These are phyloP conservation scores for Thielaviopsis cerberus DNA, from an alignment of 2,329 filamentous ascomycete species.

Conservation along the genomic window DNA sequence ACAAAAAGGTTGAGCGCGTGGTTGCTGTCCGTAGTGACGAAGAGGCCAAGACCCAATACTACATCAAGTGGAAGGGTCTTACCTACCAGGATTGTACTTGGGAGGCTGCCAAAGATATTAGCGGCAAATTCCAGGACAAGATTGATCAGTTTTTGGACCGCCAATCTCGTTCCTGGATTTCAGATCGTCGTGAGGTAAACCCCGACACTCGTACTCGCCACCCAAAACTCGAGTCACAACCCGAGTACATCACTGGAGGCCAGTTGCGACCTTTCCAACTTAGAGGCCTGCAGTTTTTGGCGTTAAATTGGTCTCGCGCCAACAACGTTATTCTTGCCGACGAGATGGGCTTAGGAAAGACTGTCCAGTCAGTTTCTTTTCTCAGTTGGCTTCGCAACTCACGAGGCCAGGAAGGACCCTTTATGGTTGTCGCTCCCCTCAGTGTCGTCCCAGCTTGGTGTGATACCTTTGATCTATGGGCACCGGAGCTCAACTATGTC, in stretches of 20 bases:
- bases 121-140: slow-evolving; percentile 62
- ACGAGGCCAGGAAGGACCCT: slow-evolving; percentile 77
- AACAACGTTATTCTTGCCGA: slow-evolving; percentile 96
- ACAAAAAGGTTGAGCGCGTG: slow-evolving; percentile 79
- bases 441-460: slow-evolving; percentile 97
- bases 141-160: slow-evolving; percentile 85
- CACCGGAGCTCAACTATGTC: slow-evolving; percentile 89
- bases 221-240: slow-evolving; percentile 60
- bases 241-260: slow-evolving; percentile 66
- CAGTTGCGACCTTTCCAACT: slow-evolving; percentile 85
- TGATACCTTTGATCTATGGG: slow-evolving; percentile 92
- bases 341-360: slow-evolving; percentile 97
- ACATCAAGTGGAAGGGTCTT: slow-evolving; percentile 90
- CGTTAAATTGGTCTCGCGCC: slow-evolving; percentile 82
- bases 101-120: slow-evolving; percentile 63
- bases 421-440: slow-evolving; percentile 88
- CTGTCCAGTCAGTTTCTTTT: slow-evolving; percentile 90
- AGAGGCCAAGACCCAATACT: slow-evolving; percentile 60
- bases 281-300: slow-evolving; percentile 83
- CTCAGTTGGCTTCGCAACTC: slow-evolving; percentile 92
- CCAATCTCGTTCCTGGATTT: slow-evolving; percentile 59
- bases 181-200: slow-evolving; percentile 61
- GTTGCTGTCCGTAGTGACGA: slow-evolving; percentile 70
- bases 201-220: slow-evolving; percentile 55
- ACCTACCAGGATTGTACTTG: slow-evolving; percentile 91